Conservation (phyloP, 2,329 filamentous ascomycete species). For the Amauroascus niger region DNA sequence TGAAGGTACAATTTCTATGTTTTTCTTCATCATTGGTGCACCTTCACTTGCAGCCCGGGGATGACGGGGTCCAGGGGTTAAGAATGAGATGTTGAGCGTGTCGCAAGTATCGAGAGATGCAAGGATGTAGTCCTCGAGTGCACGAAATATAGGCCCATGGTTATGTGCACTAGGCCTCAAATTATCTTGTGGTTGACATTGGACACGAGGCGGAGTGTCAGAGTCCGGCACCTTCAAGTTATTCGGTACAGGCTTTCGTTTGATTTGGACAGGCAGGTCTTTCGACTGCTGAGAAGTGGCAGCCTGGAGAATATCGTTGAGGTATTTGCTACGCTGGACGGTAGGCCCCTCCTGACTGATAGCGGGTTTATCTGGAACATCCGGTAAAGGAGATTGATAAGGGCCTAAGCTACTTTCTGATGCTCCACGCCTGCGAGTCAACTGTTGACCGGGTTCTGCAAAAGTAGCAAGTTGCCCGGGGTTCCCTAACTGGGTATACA, state of each 20-base stretch:
- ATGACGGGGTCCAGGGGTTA: conserved; percentile 39
- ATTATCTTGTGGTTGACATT: not conserved
- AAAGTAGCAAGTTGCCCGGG: not conserved
- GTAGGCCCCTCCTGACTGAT: not conserved
- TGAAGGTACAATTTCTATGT: not conserved
- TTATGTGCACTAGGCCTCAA: conserved; percentile 12
- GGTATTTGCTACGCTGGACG: not conserved
- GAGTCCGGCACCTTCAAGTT: not conserved
- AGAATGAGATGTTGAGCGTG: conserved; percentile 69
- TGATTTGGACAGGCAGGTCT: not conserved
- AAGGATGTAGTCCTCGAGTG: conserved; percentile 67
- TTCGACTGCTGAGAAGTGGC: not conserved
- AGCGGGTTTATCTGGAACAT: not conserved
- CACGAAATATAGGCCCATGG: conserved; percentile 52
- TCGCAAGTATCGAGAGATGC: conserved; percentile 58
- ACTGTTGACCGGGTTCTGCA: not conserved
- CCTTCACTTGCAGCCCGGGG: conserved; percentile 39
- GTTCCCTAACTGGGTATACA: not conserved
- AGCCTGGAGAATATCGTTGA: not conserved
- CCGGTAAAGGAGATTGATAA: not conserved
- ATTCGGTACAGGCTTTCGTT: conserved; percentile 1
- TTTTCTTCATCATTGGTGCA: conserved; percentile 24
- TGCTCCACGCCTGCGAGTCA: not conserved
- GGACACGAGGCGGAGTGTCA: not conserved
- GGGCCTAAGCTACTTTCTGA: conserved; percentile 3